Evolutionary conservation across 257 asterid species (phyloP).

Genomic region (Solanum bulbocastanum): DNA sequence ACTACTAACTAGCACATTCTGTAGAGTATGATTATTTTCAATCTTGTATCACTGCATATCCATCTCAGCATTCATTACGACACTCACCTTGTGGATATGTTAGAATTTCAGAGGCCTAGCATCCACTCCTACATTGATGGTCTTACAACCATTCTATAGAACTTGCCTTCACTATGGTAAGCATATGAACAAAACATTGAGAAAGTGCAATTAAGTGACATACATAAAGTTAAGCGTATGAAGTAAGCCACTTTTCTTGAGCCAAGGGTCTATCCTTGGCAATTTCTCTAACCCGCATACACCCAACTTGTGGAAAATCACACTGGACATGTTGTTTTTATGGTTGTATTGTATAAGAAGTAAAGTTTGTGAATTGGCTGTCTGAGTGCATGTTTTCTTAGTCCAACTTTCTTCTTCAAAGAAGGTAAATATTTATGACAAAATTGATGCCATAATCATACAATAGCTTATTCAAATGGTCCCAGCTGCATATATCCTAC

Average conservation of each 20-base stretch:
- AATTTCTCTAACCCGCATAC: neutral
- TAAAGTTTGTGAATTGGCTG: neutral
- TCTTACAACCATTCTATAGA: neutral
- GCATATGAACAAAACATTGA: neutral
- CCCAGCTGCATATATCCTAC: neutral
- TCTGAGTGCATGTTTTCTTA: neutral
- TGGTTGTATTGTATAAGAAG: neutral
- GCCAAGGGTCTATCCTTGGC: neutral
- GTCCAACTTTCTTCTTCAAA: neutral
- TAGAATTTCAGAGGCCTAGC: neutral
- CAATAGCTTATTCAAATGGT: neutral
- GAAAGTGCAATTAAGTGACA: neutral
- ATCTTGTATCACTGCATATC: neutral
- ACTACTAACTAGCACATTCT: neutral
- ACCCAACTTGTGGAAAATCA: neutral
- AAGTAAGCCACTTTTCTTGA: neutral
- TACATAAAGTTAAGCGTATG: neutral
- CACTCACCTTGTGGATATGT: neutral
- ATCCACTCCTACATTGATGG: neutral
- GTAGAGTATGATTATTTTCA: neutral
- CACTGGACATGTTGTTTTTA: neutral
- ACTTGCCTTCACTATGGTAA: neutral
- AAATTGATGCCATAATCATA: neutral
- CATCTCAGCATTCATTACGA: neutral
- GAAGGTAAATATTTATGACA: neutral